Evolutionary conservation across 306 rosid species (phyloP).

Genomic region (Gynostemma pentaphyllum): DNA sequence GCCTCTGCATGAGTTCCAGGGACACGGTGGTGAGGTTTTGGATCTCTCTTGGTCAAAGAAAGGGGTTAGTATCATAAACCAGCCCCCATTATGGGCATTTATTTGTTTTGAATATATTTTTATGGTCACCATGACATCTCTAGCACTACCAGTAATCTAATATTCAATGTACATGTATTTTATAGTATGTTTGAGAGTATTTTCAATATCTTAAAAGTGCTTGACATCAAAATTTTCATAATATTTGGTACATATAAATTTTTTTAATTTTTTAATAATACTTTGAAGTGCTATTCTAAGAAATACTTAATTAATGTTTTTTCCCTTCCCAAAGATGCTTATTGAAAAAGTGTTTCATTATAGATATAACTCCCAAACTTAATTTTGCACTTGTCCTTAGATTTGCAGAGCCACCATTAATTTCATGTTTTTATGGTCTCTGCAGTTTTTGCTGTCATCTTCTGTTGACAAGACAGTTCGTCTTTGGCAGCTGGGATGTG

Average conservation of each 20-base stretch:
- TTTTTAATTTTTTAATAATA: too few species aligned
- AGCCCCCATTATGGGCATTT: neutral
- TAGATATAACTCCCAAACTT: too few species aligned
- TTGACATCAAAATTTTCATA: too few species aligned
- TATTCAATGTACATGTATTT: too few species aligned
- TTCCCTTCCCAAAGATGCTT: too few species aligned
- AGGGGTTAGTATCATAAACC: constrained; percentile 13
- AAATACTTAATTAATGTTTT: too few species aligned
- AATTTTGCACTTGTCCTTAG: neutral
- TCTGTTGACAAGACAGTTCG: constrained; percentile 78
- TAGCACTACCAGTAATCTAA: neutral
- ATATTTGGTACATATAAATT: too few species aligned
- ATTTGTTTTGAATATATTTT: neutral
- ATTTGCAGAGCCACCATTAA: neutral
- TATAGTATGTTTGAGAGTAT: too few species aligned
- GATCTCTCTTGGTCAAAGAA: constrained; percentile 83
- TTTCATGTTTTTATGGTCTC: constrained; percentile 6
- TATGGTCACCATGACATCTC: neutral
- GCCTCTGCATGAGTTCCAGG: constrained; percentile 68
- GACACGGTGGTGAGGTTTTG: constrained; percentile 58
- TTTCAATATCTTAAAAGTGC: too few species aligned
- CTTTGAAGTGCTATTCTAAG: too few species aligned
- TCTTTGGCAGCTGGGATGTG: constrained; percentile 67
- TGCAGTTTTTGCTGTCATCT: constrained; percentile 78
- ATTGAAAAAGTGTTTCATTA: too few species aligned